Evolutionary conservation across 2,329 filamentous ascomycete genomes (phyloP).

Genomic region (Chaetomiaceae sp.): DNA sequence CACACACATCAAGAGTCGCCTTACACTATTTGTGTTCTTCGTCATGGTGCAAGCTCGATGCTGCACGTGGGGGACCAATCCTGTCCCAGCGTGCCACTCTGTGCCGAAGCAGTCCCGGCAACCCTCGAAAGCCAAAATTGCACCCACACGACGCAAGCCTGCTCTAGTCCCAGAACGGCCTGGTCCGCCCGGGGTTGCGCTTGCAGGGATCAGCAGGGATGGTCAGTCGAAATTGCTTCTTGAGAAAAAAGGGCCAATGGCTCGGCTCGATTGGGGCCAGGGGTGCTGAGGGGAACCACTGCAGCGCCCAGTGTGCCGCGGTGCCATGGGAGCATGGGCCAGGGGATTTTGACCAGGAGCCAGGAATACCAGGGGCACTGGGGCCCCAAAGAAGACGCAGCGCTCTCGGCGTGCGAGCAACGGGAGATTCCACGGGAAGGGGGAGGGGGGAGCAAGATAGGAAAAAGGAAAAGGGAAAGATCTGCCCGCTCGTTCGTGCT

Average conservation of each 20-base stretch:
- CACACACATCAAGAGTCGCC: no score
- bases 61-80: not conserved
- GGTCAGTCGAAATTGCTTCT: constrained; percentile 26
- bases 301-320: not conserved
- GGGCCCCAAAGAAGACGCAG: not conserved
- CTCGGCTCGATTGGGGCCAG: constrained; percentile 13
- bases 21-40: no score
- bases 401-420: not conserved
- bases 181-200: constrained; percentile 14
- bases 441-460: not conserved
- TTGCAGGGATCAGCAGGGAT: constrained; percentile 23
- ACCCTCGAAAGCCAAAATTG: constrained; percentile 16
- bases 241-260: constrained; percentile 17
- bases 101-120: not conserved
- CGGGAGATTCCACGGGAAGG: constrained; percentile 3
- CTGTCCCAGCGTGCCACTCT: no score
- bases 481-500: constrained; percentile 9
- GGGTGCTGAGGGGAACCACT: no score
- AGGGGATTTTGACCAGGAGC: constrained; percentile 7
- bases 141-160: constrained; percentile 10
- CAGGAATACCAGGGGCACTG: constrained; percentile 12
- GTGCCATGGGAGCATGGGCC: constrained; percentile 7
- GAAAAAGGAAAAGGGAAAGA: constrained; percentile 10
- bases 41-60: no score
- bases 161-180: constrained; percentile 19